phyloP scores from a whole-genome alignment of 208 protist species.

The Leptomonas seymouri region DNA sequence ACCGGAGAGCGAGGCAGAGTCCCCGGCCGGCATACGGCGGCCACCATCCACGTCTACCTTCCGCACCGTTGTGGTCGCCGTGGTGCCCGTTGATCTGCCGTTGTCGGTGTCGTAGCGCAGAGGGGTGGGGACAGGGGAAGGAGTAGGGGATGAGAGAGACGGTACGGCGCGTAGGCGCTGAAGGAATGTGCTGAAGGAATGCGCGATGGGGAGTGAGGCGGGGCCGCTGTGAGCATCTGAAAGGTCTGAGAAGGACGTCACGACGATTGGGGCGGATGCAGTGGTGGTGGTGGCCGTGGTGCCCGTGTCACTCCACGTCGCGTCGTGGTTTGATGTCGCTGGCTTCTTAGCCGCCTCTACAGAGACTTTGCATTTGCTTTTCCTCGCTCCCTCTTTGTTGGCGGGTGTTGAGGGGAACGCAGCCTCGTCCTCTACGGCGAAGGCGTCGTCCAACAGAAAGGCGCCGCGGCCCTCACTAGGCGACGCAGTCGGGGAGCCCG shows the following conservation, averaged over 20 bases:
- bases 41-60: neutral
- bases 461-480: neutral
- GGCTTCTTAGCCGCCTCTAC: too few relatives aligned
- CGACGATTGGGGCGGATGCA: too few relatives aligned
- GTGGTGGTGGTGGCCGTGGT: too few relatives aligned
- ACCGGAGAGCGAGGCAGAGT: neutral
- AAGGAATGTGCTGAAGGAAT: constrained; percentile 25
- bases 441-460: neutral
- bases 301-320: neutral
- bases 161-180: constrained; percentile 13
- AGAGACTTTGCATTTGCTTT: too few relatives aligned
- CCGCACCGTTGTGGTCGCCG: neutral
- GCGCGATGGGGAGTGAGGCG: neutral
- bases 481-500: neutral
- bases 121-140: neutral
- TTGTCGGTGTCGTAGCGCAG: constrained; percentile 10
- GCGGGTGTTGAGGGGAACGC: neutral
- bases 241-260: too few relatives aligned
- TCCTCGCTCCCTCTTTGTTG: neutral
- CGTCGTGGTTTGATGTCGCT: neutral
- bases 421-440: neutral
- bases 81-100: neutral
- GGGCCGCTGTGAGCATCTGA: neutral
- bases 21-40: neutral
- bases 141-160: neutral